Base-by-base conservation (phyloP, 306 rosid species). In the Spatholobus suberectus region DNA sequence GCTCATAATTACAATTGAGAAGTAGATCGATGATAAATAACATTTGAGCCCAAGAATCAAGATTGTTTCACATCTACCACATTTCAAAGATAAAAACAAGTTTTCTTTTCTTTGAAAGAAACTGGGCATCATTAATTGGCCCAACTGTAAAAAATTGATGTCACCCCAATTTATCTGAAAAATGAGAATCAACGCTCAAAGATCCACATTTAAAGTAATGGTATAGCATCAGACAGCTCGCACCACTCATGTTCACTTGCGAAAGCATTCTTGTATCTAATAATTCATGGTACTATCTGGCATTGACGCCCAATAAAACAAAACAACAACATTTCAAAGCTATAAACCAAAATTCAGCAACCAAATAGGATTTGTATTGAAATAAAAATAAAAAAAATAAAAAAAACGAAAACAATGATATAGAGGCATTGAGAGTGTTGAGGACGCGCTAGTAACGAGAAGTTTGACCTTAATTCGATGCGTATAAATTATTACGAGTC, bases 61-160 rank as follows among this genome's bases (percentile, higher is more conserved):
- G 84, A 80, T 81, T 84, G 86, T 77, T 73, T 75, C 24, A 61
- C 59, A 79, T 78, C 86, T 81, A 75, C 82, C 82, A 34, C 80
- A 59, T n/a, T 81, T 81, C 74, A 62, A 61, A 10, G 51, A 21
- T 15, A 37, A 47, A 51, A 37, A 38, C 27, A 3, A n/a, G 12
- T n/a, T n/a, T n/a, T n/a, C n/a, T n/a, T 75, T 75, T 55, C 70
- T 75, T 67, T 20, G 52, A 66, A 54, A 82, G 81, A 55, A 75
- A 67, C 32, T 5, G 20, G 26, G 21, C 32, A 67, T 75, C 52
- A 65, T 61, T 55, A 29, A 67, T 51, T 75, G 71, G 51, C 32
- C 76, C 20, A 82, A 57, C 61, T 43, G 35, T 4, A 0, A 59
- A 81, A 72, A 58, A 18, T 18, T 59, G 29, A 71, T 49, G 54